Base-by-base conservation (phyloP, 2,329 filamentous ascomycete genomes). In the Beauveria varroae region DNA sequence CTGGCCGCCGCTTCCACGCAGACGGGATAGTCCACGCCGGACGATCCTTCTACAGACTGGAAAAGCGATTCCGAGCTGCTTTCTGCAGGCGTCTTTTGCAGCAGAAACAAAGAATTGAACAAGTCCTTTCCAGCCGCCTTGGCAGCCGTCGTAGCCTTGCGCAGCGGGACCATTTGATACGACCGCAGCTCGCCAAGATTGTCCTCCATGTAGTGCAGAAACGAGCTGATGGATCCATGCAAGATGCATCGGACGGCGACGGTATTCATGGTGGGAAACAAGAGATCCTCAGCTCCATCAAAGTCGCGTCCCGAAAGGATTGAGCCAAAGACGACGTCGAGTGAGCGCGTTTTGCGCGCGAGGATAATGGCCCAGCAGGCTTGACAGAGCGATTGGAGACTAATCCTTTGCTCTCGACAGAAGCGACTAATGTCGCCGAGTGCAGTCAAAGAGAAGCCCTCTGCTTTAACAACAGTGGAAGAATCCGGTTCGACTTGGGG, bases 211-310 rank as follows among this genome's bases (percentile, higher is more conserved):
- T 93, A 89, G 14, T 77, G 79, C 30, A 96, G 74, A 74, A 96
- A 86, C 0, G 86, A 81, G 0, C 72, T 65, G 0, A 82, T 75
- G 0, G 80, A 85, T 1, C 90, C 90, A 67, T 95, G 89, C 2
- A 96, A 71, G 3, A 93, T 79, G 1, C 82, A 82, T 12, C 92
- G 82, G 8, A 96, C 79, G 0, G 88, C 84, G 0, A 96, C 86
- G 0, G 93, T 96, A 69, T 96, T 97, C 90, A 97, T 96, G 0
- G 89, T 91, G 0, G 93, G 93, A 68, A 96, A 97, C 69, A 93
- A 79, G 14, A 93, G 73, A 28, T 83, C 73, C 49, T 89, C 83
- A 0, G 85, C 82, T 18, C 83, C 81, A 51, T 89, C 86, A 10
- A 85, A 86, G 61, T 95, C 90, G n/a, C 93, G 83, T 18, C 93